Base-by-base conservation (phyloP, 2,329 filamentous ascomycete species). In the Fusarium torulosum region DNA sequence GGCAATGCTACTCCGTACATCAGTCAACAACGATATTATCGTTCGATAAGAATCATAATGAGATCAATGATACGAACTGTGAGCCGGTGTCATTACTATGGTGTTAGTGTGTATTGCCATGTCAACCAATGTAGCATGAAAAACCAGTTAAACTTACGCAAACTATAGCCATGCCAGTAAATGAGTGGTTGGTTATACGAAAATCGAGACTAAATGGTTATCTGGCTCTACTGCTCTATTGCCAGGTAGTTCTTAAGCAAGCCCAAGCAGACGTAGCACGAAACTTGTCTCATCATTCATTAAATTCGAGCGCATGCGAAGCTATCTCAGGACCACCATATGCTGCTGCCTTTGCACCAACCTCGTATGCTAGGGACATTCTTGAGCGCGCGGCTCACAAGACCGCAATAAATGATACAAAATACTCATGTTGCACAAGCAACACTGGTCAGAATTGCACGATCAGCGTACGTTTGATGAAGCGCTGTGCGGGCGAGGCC, bases 401-500 rank as follows among this genome's bases (percentile, higher is more conserved):
- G 35, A 19, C n/a, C 17, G 35, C 33, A n/a, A 29, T 11, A 13
- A 47, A 51, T 40, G 43, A 31, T 41, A 3, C 44, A 50, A 4
- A 37, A 21, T 14, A 29, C n/a, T 31, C 33, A 21, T 3, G 6
- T 27, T 19, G 21, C 21, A 35, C 23, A 21, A 10, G 9, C 21
- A 37, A 27, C 37, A 58, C 9, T 58, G 59, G 59, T 15, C 8
- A 45, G 19, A 15, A 17, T 10, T 37, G 44, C 25, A 38, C 37
- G n/a, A 21, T 14, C 29, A 42, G 11, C 23, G 23, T 45, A 21
- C n/a, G 44, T 44, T 46, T 29, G 35, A 63, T 21, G 40, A 63
- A 52, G 31, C 29, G 60, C 59, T 37, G 21, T 19, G 27, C n/a
- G 21, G 29, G 19, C n/a, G 31, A 63, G 42, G 31, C n/a, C 42